Evolutionary conservation across 2,329 filamentous ascomycete genomes (phyloP), one percentile per base, ranked within the genome.

Genomic region (Drechslerella dactyloides): DNA sequence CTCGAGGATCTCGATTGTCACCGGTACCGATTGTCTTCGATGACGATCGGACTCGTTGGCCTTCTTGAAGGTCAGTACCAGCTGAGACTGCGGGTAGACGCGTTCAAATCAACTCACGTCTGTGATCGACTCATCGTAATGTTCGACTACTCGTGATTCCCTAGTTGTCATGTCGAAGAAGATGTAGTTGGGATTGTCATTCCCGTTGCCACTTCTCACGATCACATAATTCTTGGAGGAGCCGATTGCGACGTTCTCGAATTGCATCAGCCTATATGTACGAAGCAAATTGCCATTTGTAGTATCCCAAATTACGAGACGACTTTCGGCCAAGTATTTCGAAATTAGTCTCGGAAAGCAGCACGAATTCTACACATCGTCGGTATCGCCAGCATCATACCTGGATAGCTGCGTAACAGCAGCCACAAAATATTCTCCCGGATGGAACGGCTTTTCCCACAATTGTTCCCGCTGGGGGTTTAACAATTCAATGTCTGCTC

Each of bases 171-270:
- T 51, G 19, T 59, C 48, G 5, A 63, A 44, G 15, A 70, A 1
- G 24, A 63, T 63, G 48, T 58, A 70, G 8, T 70, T 59, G 7
- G 53, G 54, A 35, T 35, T 27, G 27, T 51, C 17, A 15, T 23
- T 30, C 13, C 10, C 7, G 13, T 10, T 65, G 50, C 35, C 57
- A 54, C 19, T 65, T 57, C n/a, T 60, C 10, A 72, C 27, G 11
- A 55, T 35, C 1, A 72, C n/a, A n/a, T 72, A 57, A 2, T 15
- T 56, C 13, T 33, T n/a, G 4, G 68, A 72, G 17, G 68, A 65
- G 1, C 24, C 55, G 1, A 72, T 61, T 7, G 27, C n/a, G n/a
- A n/a, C n/a, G n/a, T n/a, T n/a, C n/a, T n/a, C n/a, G n/a, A n/a
- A n/a, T n/a, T n/a, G n/a, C n/a, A n/a, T n/a, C n/a, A n/a, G n/a